Evolutionary conservation across 1,284 basidiomycete genomes (phyloP).

Genomic region (Phlebopus sp.): DNA sequence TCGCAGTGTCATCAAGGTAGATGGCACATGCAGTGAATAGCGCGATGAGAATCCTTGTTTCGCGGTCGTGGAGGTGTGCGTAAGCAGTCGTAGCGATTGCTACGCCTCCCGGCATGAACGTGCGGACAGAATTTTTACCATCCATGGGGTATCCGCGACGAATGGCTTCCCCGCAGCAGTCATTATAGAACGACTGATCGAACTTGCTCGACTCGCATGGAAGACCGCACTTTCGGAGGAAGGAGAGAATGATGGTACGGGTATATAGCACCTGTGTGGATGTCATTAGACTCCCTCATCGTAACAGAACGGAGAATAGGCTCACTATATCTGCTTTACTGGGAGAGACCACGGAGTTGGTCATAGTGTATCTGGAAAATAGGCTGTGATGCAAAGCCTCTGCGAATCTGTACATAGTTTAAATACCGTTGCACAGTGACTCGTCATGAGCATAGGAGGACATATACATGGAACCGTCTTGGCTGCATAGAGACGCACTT

Average conservation of each 20-base stretch:
- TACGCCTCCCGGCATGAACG: slow-evolving; percentile 21
- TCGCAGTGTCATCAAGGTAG: slow-evolving; percentile 27
- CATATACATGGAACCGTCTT: too few species aligned
- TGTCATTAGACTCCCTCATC: background rate
- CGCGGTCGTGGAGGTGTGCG: slow-evolving; percentile 18
- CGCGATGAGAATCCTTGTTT: slow-evolving; percentile 20
- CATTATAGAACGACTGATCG: slow-evolving; percentile 3
- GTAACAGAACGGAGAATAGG: background rate
- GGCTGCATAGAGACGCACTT: too few species aligned
- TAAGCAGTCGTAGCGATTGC: slow-evolving; percentile 23
- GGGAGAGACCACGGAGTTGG: background rate
- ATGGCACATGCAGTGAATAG: slow-evolving; percentile 26
- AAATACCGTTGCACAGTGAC: too few species aligned
- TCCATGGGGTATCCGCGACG: slow-evolving; percentile 9
- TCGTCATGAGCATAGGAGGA: too few species aligned
- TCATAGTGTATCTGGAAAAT: too few species aligned
- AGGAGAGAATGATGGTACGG: background rate
- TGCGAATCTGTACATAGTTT: too few species aligned
- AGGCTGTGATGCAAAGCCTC: too few species aligned
- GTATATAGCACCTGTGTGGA: background rate
- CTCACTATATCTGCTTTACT: background rate
- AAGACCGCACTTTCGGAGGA: background rate
- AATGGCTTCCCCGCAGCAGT: slow-evolving; percentile 6
- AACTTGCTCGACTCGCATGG: background rate
- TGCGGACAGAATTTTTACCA: slow-evolving; percentile 5